Conservation (phyloP, 495 filamentous ascomycete genomes). For the Xylaria castorea region DNA sequence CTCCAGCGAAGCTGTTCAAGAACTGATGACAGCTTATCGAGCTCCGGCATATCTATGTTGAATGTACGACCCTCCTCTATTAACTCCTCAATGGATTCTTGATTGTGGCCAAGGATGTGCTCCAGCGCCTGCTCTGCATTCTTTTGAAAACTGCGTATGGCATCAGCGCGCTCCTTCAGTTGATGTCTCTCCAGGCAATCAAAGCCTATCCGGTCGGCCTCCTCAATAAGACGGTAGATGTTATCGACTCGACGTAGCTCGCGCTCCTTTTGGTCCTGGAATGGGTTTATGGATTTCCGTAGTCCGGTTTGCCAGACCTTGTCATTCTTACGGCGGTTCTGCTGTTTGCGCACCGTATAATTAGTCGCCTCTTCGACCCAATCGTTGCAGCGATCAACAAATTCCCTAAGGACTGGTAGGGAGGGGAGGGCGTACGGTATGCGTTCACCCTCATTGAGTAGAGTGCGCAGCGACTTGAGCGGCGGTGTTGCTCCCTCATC, state of each 20-base stretch:
- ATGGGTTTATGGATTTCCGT: conserved; percentile 67
- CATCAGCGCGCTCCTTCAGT: conserved; percentile 84
- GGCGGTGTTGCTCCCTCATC: conserved; percentile 83
- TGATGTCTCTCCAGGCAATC: conserved; percentile 91
- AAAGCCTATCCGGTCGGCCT: conserved; percentile 89
- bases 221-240: conserved; percentile 80
- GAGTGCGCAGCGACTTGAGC: conserved; percentile 81
- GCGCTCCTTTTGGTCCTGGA: conserved; percentile 81
- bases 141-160: conserved; percentile 85
- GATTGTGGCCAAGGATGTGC: conserved; percentile 59
- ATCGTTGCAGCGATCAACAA: conserved; percentile 94
- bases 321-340: conserved; percentile 96
- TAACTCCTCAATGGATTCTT: conserved; percentile 84
- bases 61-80: conserved; percentile 86
- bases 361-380: conserved; percentile 98
- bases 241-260: conserved; percentile 92
- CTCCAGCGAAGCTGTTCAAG: conserved; percentile 90
- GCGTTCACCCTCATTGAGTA: conserved; percentile 94
- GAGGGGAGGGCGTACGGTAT: conserved; percentile 92
- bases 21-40: conserved; percentile 80
- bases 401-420: conserved; percentile 79
- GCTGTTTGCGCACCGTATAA: conserved; percentile 97
- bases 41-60: conserved; percentile 93
- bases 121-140: conserved; percentile 74
- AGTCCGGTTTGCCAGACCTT: conserved; percentile 79